A percentile compares a stretch with the other conserved stretches of the same genome.
phyloP scores from a whole-genome alignment of 345 rosid genomes.

The Sapria himalayana region DNA sequence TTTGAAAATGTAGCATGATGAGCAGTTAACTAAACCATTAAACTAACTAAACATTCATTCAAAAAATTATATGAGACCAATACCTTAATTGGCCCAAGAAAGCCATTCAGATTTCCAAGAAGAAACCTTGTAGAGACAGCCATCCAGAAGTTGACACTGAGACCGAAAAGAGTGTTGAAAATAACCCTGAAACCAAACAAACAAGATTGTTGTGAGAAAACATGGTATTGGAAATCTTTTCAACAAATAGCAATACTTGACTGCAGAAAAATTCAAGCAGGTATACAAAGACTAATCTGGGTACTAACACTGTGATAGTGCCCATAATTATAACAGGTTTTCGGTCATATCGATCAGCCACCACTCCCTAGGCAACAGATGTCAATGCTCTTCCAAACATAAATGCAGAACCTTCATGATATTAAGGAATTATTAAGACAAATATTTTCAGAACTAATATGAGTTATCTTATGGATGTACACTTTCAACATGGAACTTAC shows the following conservation, averaged over 20 bases:
- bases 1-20: neutral
- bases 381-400: conserved; percentile 81
- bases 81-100: conserved; percentile 54
- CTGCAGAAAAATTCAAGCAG: neutral
- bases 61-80: neutral
- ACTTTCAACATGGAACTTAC: neutral
- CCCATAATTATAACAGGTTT: conserved; percentile 48
- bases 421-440: neutral
- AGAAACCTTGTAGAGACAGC: conserved; percentile 40
- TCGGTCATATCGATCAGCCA: conserved; percentile 70
- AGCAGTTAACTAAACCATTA: neutral
- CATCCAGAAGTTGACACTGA: conserved; percentile 48
- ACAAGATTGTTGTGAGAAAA: neutral
- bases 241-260: neutral
- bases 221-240: neutral
- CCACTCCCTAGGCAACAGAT: conserved; percentile 47
- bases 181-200: conserved; percentile 22
- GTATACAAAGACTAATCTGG: neutral
- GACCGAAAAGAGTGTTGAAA: conserved; percentile 47
- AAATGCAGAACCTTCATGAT: conserved; percentile 42
- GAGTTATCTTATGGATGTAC: neutral
- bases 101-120: conserved; percentile 38
- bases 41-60: neutral
- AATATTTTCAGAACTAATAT: neutral
- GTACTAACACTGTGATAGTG: conserved; percentile 31